Base-by-base conservation (phyloP, 139 green algal genomes). In the Tetratostichococcus sp. region DNA sequence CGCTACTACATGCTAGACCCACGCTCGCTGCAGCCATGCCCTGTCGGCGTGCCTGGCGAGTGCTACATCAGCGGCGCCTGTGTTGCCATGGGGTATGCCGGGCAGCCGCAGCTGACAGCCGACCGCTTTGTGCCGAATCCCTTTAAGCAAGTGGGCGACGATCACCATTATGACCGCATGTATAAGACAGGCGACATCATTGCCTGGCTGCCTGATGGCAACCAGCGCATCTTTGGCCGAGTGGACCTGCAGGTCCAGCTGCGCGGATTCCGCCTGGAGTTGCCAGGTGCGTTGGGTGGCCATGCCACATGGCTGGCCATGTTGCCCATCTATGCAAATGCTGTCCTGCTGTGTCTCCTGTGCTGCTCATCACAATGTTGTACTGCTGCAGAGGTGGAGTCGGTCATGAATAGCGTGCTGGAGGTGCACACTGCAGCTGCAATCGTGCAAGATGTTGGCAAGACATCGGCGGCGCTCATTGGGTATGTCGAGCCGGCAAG, bases 41-140 rank as follows among this genome's bases (percentile, higher is more conserved):
- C 77, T 6, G 35, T 84, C n/a, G 85, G 85, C 28, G 67, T 70
- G 65, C 69, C 80, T 30, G 84, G 86, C 2, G 86, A 91, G 81
- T 74, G 88, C 42, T 71, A 80, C 59, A 70, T 91, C 31, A 75
- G 62, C 34, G 80, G 82, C 21, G 65, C 80, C 8, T 70, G 76
- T 26, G 57, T 90, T 67, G 85, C 78, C 0, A 42, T 58, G 6
- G 85, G 83, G 31, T 89, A 89, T 69, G 31, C 76, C 22, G 66
- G 68, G 31, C 67, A 65, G 23, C 43, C 70, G 1, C 80, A 86
- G 42, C 69, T 85, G 30, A 88, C 82, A 1, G 69, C 65, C 14
- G 82, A 83, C 26, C 78, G 77, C 30, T 90, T 86, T 32, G 33
- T 87, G 22, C 30, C 74, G n/a, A 88, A 86, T 70, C 83, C 85